Evolutionary conservation across 306 rosid genomes (phyloP).

Genomic region (Corylus americana): DNA sequence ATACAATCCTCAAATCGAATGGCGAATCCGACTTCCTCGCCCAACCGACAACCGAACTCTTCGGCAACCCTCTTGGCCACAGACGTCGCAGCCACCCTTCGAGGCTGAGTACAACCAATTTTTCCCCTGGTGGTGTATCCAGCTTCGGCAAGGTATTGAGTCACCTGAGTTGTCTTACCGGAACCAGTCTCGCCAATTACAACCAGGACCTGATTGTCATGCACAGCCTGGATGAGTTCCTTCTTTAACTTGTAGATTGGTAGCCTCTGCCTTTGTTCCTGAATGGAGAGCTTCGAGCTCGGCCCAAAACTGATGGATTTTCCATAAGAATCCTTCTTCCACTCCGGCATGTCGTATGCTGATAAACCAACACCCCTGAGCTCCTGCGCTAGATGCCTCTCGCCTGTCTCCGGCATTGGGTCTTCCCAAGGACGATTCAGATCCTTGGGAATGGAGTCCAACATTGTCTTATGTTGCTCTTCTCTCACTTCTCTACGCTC

Average conservation of each 20-base stretch:
- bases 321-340: slow-evolving; percentile 95
- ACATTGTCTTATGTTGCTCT: slow-evolving; percentile 82
- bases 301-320: slow-evolving; percentile 80
- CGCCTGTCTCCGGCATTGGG: slow-evolving; percentile 89
- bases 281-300: slow-evolving; percentile 85
- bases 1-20: slow-evolving; percentile 91
- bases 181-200: slow-evolving; percentile 95
- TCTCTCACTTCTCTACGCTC: slow-evolving; percentile 91
- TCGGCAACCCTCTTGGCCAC: slow-evolving; percentile 93
- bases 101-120: slow-evolving; percentile 93
- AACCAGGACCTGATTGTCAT: slow-evolving; percentile 74
- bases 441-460: slow-evolving; percentile 44
- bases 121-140: slow-evolving; percentile 76
- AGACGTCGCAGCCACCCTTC: slow-evolving; percentile 88
- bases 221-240: slow-evolving; percentile 77
- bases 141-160: slow-evolving; percentile 87
- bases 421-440: slow-evolving; percentile 98
- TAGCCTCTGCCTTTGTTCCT: slow-evolving; percentile 75
- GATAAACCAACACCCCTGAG: slow-evolving; percentile 89
- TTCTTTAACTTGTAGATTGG: slow-evolving; percentile 84
- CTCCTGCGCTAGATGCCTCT: slow-evolving; percentile 91
- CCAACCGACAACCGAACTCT: slow-evolving; percentile 83
- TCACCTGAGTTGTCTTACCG: slow-evolving; percentile 90
- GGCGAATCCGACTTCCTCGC: slow-evolving; percentile 90
- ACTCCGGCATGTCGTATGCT: slow-evolving; percentile 87